phyloP scores from a whole-genome alignment of 345 rosid genomes.

The Viola odorata region DNA sequence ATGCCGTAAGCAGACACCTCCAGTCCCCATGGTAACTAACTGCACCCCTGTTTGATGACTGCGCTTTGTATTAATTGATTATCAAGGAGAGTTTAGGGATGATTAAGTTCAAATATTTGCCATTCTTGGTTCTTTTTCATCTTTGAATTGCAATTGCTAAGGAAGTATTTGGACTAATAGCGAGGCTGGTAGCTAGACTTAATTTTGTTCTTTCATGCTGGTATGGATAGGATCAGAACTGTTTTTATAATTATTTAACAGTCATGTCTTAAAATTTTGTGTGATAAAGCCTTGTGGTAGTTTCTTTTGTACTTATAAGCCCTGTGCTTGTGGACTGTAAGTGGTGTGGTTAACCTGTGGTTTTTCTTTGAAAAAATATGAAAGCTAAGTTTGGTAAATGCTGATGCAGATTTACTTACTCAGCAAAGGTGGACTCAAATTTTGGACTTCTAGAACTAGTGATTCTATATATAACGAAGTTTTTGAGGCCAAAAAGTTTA shows the following conservation, averaged over 20 bases:
- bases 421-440: conserved; percentile 1
- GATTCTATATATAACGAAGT: neutral
- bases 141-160: neutral
- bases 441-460: neutral
- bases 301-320: too few species aligned
- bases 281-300: too few species aligned
- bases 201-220: neutral
- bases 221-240: too few species aligned
- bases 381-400: too few species aligned
- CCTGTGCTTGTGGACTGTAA: too few species aligned
- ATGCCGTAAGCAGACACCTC: conserved; percentile 71
- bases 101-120: neutral
- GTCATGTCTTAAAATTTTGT: too few species aligned
- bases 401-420: too few species aligned
- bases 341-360: too few species aligned
- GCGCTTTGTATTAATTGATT: neutral
- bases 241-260: too few species aligned
- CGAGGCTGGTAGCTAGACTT: neutral
- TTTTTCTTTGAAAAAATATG: too few species aligned
- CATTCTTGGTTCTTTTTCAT: neutral
- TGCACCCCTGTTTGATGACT: neutral
- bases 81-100: neutral
- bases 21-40: conserved; percentile 65
- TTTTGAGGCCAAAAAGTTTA: neutral
- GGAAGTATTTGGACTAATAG: neutral